A percentile compares a stretch with the other conserved stretches of the same genome.
Evolutionary conservation across 768 basidiomycete species (phyloP).

Genomic region (Tylopilus rubrobrunneus): DNA sequence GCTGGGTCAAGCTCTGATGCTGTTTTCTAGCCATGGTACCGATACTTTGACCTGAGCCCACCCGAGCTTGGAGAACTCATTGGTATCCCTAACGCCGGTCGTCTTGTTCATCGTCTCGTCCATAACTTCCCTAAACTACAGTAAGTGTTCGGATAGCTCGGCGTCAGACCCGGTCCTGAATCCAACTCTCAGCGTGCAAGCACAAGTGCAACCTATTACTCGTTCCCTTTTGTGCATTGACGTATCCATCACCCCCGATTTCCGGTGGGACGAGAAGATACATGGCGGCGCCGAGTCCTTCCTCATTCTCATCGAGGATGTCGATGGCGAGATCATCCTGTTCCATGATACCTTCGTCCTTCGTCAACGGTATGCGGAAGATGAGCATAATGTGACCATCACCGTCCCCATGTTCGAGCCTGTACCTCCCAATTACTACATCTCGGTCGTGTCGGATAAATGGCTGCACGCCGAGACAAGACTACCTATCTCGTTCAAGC

Average conservation of each 20-base stretch:
- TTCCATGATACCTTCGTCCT: slow-evolving; percentile 94
- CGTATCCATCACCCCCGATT: slow-evolving; percentile 93
- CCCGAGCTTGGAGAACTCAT: slow-evolving; percentile 95
- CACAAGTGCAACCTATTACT: slow-evolving; percentile 96
- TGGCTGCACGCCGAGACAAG: slow-evolving; percentile 96
- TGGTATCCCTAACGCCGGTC: slow-evolving; percentile 90
- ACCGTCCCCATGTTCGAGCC: slow-evolving; percentile 97
- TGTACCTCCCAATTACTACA: slow-evolving; percentile 97
- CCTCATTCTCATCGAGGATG: slow-evolving; percentile 92
- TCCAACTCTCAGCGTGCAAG: slow-evolving; percentile 59
- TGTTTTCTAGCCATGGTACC: slow-evolving; percentile 76
- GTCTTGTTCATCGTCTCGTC: slow-evolving; percentile 86
- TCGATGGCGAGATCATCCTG: slow-evolving; percentile 94
- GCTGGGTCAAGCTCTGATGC: neutral
- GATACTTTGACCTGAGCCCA: slow-evolving; percentile 89
- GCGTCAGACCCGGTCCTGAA: neutral
- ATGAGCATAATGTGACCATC: slow-evolving; percentile 91
- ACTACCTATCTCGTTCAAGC: slow-evolving; percentile 95
- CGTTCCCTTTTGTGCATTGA: slow-evolving; percentile 90
- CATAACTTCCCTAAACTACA: slow-evolving; percentile 96
- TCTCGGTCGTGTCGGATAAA: slow-evolving; percentile 89
- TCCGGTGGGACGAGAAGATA: slow-evolving; percentile 95
- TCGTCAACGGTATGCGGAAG: slow-evolving; percentile 85
- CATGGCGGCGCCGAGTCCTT: slow-evolving; percentile 89
- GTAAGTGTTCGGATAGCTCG: slow-evolving; percentile 36